A percentile compares a stretch with the other conserved stretches of the same genome.
Conservation (phyloP, 2,329 filamentous ascomycete genomes). For the Xylaria hypoxylon region DNA sequence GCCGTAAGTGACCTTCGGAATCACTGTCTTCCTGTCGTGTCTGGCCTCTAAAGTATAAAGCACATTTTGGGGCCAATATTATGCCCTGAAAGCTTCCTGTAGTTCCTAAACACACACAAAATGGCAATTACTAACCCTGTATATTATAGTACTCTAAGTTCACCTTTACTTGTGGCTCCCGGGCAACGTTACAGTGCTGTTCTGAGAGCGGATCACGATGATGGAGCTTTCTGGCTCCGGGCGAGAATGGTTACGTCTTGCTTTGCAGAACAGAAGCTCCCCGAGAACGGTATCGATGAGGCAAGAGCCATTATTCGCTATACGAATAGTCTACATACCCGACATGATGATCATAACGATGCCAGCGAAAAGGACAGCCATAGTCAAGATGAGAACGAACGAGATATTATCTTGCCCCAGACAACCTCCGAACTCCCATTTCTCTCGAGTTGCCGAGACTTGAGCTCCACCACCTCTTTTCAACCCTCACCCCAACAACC, state of each 20-base stretch:
- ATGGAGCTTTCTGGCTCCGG: conserved; percentile 71
- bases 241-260: conserved; percentile 71
- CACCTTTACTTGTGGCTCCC: conserved; percentile 73
- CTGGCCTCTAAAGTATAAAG: no score
- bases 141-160: conserved; percentile 56
- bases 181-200: conserved; percentile 78
- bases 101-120: neutral
- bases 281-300: conserved; percentile 58
- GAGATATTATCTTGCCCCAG: conserved; percentile 49
- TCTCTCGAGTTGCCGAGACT: conserved; percentile 61
- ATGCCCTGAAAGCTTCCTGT: no score
- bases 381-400: conserved; percentile 25
- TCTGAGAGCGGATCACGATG: conserved; percentile 68
- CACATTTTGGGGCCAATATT: neutral
- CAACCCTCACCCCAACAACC: conserved; percentile 56
- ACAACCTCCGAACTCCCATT: conserved; percentile 53
- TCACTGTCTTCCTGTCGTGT: neutral
- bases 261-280: conserved; percentile 64
- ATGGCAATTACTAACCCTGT: neutral
- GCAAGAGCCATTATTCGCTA: conserved; percentile 64
- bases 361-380: neutral
- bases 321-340: conserved; percentile 21
- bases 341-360: conserved; percentile 35
- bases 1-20: conserved; percentile 51
- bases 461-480: conserved; percentile 58